Conservation (phyloP, 179 eudicot genomes). For the Camellia oleifera region DNA sequence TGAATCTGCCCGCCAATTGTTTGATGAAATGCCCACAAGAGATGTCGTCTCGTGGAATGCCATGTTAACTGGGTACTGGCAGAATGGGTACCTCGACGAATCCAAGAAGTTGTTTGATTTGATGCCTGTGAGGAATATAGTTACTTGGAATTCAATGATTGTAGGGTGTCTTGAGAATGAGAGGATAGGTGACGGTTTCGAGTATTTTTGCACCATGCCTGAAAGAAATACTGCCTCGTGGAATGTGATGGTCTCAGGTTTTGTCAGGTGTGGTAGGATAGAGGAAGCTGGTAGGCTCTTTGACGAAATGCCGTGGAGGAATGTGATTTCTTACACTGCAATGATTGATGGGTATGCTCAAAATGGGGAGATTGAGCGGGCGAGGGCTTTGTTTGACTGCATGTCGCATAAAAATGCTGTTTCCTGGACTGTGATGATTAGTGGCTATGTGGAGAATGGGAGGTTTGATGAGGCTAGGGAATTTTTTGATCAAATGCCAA, state of each 20-base stretch:
- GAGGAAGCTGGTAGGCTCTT: conserved; percentile 35
- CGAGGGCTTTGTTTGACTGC: conserved; percentile 34
- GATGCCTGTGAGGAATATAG: conserved; percentile 33
- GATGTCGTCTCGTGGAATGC: conserved; percentile 43
- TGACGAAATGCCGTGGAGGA: conserved; percentile 28
- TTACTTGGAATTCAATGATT: conserved; percentile 44
- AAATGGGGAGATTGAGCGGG: conserved; percentile 26
- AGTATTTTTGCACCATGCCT: conserved; percentile 33
- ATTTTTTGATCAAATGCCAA: conserved; percentile 36
- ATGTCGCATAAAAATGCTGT: conserved; percentile 26
- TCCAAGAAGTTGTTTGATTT: conserved; percentile 25
- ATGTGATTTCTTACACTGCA: conserved; percentile 33
- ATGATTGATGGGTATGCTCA: conserved; percentile 42
- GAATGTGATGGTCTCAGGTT: conserved; percentile 44
- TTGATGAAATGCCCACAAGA: conserved; percentile 31
- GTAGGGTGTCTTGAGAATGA: conserved; percentile 30
- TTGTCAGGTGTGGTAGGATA: conserved; percentile 26
- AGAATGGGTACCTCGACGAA: conserved; percentile 26
- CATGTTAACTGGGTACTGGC: conserved; percentile 34
- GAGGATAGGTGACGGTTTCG: conserved; percentile 27
- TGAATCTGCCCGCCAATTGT: conserved; percentile 35
- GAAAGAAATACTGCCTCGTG: conserved; percentile 38
- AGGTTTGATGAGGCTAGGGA: conserved; percentile 27
- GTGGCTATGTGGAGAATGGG: conserved; percentile 35
- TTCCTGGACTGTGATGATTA: conserved; percentile 45